Base-by-base conservation (phyloP, 192 early-diverging fungal genomes). In the Neocallimastix lanati region DNA sequence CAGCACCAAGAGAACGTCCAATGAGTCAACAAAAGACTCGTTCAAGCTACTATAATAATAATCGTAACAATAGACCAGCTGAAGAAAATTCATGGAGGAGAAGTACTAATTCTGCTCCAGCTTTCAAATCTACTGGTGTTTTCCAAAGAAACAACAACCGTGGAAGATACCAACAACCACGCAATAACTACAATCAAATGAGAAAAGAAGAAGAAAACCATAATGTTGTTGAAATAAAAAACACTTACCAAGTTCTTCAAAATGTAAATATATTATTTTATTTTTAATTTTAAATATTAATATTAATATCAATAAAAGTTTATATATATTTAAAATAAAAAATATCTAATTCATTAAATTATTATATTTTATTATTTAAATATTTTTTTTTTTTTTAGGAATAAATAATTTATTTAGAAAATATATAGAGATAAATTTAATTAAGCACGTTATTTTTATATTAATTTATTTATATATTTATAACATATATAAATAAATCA, bases 21-120 rank as follows among this genome's bases (percentile, higher is more conserved):
- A 0, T 88, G 88, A 5, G 84, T 96, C 78, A 94, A 97, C 82
- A 85, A 91, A 28, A 88, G 87, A 37, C 90, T 91, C 12, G 84
- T 93, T 36, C 50, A 9, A 67, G 50, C 25, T 67, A 67, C 9
- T 67, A 67, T n/a, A 67, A 67, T 67, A 67, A 67, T 67, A 15
- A 16, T 67, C 16, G 16, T 16, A 67, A n/a, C 9, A 67, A 11
- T 21, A 15, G 16, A 67, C 50, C 50, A 67, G 21, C 25, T 67
- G 50, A 67, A 67, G 50, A 67, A 67, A 67, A 67, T 1, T 67
- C 50, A 4, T 67, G 50, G 50, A 67, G 50, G n/a, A 67, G 50
- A 67, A 67, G 50, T n/a, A 67, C 50, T n/a, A 67, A 67, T 16
- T 67, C 50, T n/a, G 50, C 50, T n/a, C 50, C 50, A 67, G 25